phyloP scores from a whole-genome alignment of 2,329 filamentous ascomycete species.

The Hansfordia pulvinata region DNA sequence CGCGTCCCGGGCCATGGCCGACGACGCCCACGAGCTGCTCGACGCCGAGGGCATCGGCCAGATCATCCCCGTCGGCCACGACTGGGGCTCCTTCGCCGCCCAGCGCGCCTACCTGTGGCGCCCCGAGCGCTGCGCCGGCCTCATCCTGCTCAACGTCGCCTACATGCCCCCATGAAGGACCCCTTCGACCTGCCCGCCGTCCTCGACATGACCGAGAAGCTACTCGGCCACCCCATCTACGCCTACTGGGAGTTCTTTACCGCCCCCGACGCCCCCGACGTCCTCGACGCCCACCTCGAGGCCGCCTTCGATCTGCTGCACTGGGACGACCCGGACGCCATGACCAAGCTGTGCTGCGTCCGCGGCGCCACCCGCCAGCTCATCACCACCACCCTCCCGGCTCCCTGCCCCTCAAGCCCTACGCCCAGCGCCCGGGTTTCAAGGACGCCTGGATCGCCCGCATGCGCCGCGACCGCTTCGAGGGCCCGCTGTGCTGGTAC shows the following conservation, averaged over 20 bases:
- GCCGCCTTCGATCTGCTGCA: constrained; percentile 20
- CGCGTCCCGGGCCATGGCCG: constrained; percentile 18
- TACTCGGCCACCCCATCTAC: constrained; percentile 21
- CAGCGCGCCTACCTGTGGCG: constrained; percentile 26
- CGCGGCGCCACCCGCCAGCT: constrained; percentile 18
- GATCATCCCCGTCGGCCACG: constrained; percentile 30
- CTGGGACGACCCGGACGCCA: constrained; percentile 14
- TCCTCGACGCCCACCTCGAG: constrained; percentile 24
- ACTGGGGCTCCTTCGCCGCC: constrained; percentile 29
- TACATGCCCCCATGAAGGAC: constrained; percentile 20
- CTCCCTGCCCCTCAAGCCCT: constrained; percentile 10
- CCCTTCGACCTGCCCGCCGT: constrained; percentile 21
- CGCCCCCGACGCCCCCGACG: constrained; percentile 19
- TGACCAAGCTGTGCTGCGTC: constrained; percentile 21
- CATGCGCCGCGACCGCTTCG: constrained; percentile 13
- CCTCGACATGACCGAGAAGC: constrained; percentile 16
- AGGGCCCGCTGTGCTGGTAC: constrained; percentile 15
- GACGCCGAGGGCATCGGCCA: constrained; percentile 19
- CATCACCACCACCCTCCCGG: constrained; percentile 8
- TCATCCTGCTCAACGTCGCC: constrained; percentile 25
- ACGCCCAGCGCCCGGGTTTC: constrained; percentile 10
- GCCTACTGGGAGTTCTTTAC: constrained; percentile 33
- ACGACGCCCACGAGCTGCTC: constrained; percentile 25
- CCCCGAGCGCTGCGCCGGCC: constrained; percentile 22
- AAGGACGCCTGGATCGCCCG: constrained; percentile 13